phyloP scores from a whole-genome alignment of 176 grass and related monocot species.

The Metroxylon sagu region DNA sequence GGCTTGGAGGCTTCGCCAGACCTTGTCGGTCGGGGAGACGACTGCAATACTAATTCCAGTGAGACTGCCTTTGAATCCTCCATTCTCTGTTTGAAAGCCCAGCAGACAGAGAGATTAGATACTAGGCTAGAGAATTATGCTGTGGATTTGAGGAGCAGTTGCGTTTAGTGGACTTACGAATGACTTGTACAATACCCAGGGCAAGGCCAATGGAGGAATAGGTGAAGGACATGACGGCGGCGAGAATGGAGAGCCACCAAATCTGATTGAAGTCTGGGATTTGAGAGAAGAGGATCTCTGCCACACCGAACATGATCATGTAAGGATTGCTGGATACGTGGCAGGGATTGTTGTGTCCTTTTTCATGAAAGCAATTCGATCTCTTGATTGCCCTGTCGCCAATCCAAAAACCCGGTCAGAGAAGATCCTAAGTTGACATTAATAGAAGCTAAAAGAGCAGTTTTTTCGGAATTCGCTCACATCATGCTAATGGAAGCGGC shows the following conservation, averaged over 20 bases:
- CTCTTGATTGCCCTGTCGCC: conserved; percentile 63
- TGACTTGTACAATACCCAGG: conserved; percentile 70
- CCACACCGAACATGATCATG: conserved; percentile 94
- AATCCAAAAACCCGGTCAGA: neutral
- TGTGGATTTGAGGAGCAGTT: neutral
- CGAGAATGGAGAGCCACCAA: conserved; percentile 83
- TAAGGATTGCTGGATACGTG: conserved; percentile 65
- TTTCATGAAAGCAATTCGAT: conserved; percentile 73
- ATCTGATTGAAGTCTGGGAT: conserved; percentile 96
- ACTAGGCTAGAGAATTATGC: no score
- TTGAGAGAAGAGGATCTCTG: conserved; percentile 79
- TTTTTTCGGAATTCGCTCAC: conserved; percentile 32
- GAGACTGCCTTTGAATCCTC: conserved; percentile 61
- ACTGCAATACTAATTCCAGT: conserved; percentile 82
- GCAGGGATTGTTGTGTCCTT: conserved; percentile 63
- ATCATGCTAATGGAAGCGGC: conserved; percentile 96
- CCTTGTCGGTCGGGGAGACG: conserved; percentile 69
- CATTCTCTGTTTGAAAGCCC: conserved; percentile 31
- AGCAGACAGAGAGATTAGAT: neutral
- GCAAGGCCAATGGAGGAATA: conserved; percentile 77
- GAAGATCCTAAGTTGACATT: neutral
- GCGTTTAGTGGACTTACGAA: conserved; percentile 22
- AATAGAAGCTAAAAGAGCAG: neutral
- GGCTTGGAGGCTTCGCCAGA: conserved; percentile 95
- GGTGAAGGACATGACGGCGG: conserved; percentile 94